Evolutionary conservation across 2,329 filamentous ascomycete species (phyloP).

Genomic region (Fonsecaea pedrosoi): DNA sequence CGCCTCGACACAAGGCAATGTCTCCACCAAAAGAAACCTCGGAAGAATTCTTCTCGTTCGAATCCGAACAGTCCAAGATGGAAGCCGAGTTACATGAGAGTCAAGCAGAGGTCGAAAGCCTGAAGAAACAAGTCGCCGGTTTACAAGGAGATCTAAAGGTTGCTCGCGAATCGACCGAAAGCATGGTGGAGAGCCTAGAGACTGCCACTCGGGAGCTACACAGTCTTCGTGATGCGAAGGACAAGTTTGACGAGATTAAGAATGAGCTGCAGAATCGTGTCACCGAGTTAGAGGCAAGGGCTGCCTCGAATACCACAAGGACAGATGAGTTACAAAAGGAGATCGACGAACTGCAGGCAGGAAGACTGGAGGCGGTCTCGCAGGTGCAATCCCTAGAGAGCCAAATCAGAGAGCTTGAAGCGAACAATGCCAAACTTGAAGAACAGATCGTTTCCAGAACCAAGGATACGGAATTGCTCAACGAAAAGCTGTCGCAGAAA

Average conservation of each 20-base stretch:
- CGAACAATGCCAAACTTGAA: constrained; percentile 41
- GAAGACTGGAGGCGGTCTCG: constrained; percentile 50
- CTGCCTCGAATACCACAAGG: constrained; percentile 39
- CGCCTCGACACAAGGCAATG: constrained; percentile 46
- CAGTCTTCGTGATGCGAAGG: constrained; percentile 59
- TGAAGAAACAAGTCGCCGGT: constrained; percentile 71
- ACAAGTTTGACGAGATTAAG: constrained; percentile 55
- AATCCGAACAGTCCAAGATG: constrained; percentile 83
- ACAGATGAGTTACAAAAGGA: constrained; percentile 46
- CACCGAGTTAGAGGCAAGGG: constrained; percentile 49
- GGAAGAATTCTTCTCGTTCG: constrained; percentile 91
- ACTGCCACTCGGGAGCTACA: constrained; percentile 69
- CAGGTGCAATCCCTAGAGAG: constrained; percentile 48
- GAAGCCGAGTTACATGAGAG: constrained; percentile 75
- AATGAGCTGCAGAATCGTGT: constrained; percentile 51
- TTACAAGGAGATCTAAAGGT: constrained; percentile 74
- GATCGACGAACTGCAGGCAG: constrained; percentile 48
- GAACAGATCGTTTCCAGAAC: constrained; percentile 40
- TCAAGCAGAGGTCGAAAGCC: constrained; percentile 70
- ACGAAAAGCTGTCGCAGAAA: constrained; percentile 45
- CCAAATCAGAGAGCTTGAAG: constrained; percentile 40
- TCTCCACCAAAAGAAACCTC: constrained; percentile 48
- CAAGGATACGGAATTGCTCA: constrained; percentile 30
- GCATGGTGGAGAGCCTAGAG: constrained; percentile 71
- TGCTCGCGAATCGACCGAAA: constrained; percentile 72